Conservation (phyloP, 768 basidiomycete species). For the Lentinus tigrinus region DNA sequence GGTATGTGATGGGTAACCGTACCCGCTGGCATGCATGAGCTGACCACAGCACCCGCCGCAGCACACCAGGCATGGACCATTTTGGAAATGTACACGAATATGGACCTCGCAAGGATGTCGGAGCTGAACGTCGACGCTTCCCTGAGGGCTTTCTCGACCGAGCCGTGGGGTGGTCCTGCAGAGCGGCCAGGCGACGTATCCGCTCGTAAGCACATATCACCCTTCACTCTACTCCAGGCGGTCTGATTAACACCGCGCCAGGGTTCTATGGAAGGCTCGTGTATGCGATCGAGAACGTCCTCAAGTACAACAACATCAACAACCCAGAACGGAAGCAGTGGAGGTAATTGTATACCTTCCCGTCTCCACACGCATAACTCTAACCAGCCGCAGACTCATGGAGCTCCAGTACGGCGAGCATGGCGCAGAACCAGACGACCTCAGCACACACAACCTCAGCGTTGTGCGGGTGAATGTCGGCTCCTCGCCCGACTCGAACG, state of each 20-base stretch:
- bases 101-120: conserved; percentile 63
- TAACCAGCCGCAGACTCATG: conserved; percentile 42
- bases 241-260: conserved; percentile 20
- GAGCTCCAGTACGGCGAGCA: conserved; percentile 56
- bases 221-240: not conserved
- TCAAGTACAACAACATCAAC: conserved; percentile 10
- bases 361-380: conserved; percentile 12
- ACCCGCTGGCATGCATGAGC: conserved; percentile 11
- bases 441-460: conserved; percentile 33
- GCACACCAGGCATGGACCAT: conserved; percentile 54
- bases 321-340: conserved; percentile 15
- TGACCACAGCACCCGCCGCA: conserved; percentile 18
- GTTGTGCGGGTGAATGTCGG: conserved; percentile 55
- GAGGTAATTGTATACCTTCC: conserved; percentile 29
- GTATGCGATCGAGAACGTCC: conserved; percentile 41
- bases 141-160: conserved; percentile 45
- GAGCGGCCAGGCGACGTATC: conserved; percentile 44
- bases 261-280: conserved; percentile 50
- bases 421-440: conserved; percentile 33
- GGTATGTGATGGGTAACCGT: conserved; percentile 29
- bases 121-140: conserved; percentile 54
- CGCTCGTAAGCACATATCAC: conserved; percentile 31
- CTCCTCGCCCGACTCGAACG: conserved; percentile 41
- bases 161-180: conserved; percentile 34
- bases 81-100: conserved; percentile 65